Conservation (phyloP, 2,329 filamentous ascomycete genomes). For the Beauveria bassiana region DNA sequence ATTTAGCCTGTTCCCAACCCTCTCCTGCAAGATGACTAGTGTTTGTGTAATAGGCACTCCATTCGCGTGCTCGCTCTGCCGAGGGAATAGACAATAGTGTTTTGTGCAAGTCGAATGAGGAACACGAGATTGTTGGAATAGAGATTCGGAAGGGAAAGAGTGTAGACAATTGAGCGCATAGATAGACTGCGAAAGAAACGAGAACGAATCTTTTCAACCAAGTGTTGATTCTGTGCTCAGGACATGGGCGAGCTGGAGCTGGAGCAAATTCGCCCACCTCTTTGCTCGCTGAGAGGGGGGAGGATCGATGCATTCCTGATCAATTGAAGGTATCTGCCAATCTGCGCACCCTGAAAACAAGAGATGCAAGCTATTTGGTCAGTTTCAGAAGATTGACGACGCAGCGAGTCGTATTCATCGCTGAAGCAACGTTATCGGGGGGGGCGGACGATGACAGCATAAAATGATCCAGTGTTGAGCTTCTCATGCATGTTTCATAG, state of each 20-base stretch:
- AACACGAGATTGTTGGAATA: no score
- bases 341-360: no score
- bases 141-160: background rate
- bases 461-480: background rate
- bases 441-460: background rate
- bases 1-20: conserved; percentile 30
- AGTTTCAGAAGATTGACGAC: background rate
- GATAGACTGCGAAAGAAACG: background rate
- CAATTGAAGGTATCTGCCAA: background rate
- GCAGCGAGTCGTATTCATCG: background rate
- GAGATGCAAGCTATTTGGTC: background rate
- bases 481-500: background rate
- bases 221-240: background rate
- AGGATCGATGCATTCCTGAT: background rate
- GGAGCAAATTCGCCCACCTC: background rate
- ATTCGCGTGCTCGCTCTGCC: conserved; percentile 12
- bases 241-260: background rate
- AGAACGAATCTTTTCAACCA: background rate
- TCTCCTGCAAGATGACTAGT: conserved; percentile 30
- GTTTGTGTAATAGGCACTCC: conserved; percentile 32
- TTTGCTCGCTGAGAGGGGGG: background rate
- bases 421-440: background rate
- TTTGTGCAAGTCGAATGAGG: background rate
- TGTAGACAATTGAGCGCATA: background rate
- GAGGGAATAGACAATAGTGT: background rate